A percentile compares a stretch with the other conserved stretches of the same genome.
Evolutionary conservation across 2,329 filamentous ascomycete species (phyloP).

Genomic region (Exophiala bonariae): DNA sequence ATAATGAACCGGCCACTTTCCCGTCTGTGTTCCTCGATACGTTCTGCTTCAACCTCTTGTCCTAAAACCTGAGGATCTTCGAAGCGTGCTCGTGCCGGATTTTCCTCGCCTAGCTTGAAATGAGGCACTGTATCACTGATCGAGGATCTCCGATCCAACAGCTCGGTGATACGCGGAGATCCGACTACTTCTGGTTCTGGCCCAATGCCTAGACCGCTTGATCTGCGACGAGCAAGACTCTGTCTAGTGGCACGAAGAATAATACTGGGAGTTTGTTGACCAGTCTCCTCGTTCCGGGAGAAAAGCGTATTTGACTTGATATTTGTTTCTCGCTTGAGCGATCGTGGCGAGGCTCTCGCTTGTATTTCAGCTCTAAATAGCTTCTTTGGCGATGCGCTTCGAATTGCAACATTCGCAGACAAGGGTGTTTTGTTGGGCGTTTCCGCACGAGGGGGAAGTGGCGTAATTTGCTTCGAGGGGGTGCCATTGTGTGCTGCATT

Average conservation of each 20-base stretch:
- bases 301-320: constrained; percentile 50
- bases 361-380: constrained; percentile 45
- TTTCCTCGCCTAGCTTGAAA: constrained; percentile 58
- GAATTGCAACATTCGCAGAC: constrained; percentile 42
- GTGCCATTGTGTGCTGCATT: constrained; percentile 37
- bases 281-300: constrained; percentile 54
- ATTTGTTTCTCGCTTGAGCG: constrained; percentile 31
- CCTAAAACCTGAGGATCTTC: constrained; percentile 65
- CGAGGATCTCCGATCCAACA: constrained; percentile 70
- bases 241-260: constrained; percentile 56
- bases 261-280: constrained; percentile 62
- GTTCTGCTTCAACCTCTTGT: constrained; percentile 63
- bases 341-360: constrained; percentile 35
- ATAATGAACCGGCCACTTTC: constrained; percentile 61
- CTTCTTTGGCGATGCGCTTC: constrained; percentile 52
- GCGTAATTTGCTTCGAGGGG: constrained; percentile 45
- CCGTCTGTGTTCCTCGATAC: constrained; percentile 60
- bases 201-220: constrained; percentile 70
- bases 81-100: constrained; percentile 58
- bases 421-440: constrained; percentile 54
- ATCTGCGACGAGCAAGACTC: constrained; percentile 50
- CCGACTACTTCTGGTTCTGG: constrained; percentile 70
- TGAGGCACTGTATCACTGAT: constrained; percentile 66
- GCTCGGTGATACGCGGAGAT: constrained; percentile 70
- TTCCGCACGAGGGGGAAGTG: constrained; percentile 44